Evolutionary conservation across 192 early-diverging fungal genomes (phyloP).

Genomic region (Rhizophagus prolifer): DNA sequence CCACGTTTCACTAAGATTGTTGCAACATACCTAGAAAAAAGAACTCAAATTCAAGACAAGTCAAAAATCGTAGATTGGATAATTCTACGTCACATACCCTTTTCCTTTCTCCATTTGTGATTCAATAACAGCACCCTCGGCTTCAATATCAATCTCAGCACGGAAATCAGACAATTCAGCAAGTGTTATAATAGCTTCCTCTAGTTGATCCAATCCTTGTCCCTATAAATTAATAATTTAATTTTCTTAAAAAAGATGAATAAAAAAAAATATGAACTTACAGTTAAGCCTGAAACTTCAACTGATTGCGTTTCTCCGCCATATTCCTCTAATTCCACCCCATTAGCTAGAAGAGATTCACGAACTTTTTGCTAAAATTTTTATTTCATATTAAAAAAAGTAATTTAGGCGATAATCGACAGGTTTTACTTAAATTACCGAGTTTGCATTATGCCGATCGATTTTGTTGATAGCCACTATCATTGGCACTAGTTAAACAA

Average conservation of each 20-base stretch:
- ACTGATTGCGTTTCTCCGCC: conserved; percentile 93
- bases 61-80: neutral
- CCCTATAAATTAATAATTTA: conserved; percentile 42
- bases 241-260: neutral
- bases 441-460: conserved; percentile 82
- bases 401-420: neutral
- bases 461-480: conserved; percentile 98
- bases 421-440: conserved; percentile 42
- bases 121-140: conserved; percentile 88
- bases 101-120: conserved; percentile 83
- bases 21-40: conserved; percentile 65
- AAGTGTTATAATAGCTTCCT: conserved; percentile 84
- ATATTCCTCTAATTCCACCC: conserved; percentile 85
- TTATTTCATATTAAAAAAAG: neutral
- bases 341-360: conserved; percentile 70
- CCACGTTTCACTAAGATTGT: conserved; percentile 89
- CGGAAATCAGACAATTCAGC: conserved; percentile 87
- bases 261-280: conserved; percentile 14
- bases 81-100: conserved; percentile 34
- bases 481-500: conserved; percentile 63
- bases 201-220: conserved; percentile 80
- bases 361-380: conserved; percentile 33
- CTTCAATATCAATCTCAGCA: conserved; percentile 73
- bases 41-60: neutral
- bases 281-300: conserved; percentile 83